phyloP scores from a whole-genome alignment of 805 yeast genomes.

The Wickerhamomyces canadensis region DNA sequence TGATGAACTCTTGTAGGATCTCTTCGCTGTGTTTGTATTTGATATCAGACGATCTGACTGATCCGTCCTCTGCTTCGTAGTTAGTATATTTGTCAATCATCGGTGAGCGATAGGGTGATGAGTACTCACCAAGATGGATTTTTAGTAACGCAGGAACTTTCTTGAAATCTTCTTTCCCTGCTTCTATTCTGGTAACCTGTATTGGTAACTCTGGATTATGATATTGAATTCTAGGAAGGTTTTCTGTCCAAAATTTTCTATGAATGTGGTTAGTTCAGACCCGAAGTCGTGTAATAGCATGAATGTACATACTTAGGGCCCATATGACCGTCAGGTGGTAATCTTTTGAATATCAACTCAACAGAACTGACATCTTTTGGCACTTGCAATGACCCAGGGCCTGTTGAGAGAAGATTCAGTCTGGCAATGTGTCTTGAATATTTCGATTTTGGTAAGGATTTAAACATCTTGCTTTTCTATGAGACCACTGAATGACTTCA shows the following conservation, averaged over 20 bases:
- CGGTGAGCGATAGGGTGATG: too few relatives aligned
- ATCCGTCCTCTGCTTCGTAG: slow-evolving; percentile 29
- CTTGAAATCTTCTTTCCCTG: slow-evolving; percentile 35
- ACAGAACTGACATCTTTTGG: slow-evolving; percentile 35
- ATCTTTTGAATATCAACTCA: slow-evolving; percentile 48
- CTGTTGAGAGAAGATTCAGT: slow-evolving; percentile 47
- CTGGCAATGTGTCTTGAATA: slow-evolving; percentile 43
- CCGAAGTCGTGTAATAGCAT: not conserved
- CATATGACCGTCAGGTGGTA: slow-evolving; percentile 47
- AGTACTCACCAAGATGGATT: slow-evolving; percentile 28
- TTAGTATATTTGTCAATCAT: too few relatives aligned
- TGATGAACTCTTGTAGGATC: slow-evolving; percentile 53
- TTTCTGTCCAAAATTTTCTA: slow-evolving; percentile 67
- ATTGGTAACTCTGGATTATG: slow-evolving; percentile 73
- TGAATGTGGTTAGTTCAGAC: slow-evolving; percentile 1
- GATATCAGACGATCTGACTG: slow-evolving; percentile 44
- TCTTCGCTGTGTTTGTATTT: slow-evolving; percentile 40
- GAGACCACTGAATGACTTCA: too few relatives aligned
- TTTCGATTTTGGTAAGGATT: slow-evolving; percentile 33
- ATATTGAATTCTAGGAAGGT: slow-evolving; percentile 72
- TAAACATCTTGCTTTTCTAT: too few relatives aligned
- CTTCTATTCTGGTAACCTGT: slow-evolving; percentile 49
- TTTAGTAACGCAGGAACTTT: slow-evolving; percentile 40
- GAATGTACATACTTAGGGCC: slow-evolving; percentile 38
- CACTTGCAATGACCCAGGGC: slow-evolving; percentile 33